phyloP scores from a whole-genome alignment of 2,329 filamentous ascomycete species.

The Alternaria novae-zelandiae region DNA sequence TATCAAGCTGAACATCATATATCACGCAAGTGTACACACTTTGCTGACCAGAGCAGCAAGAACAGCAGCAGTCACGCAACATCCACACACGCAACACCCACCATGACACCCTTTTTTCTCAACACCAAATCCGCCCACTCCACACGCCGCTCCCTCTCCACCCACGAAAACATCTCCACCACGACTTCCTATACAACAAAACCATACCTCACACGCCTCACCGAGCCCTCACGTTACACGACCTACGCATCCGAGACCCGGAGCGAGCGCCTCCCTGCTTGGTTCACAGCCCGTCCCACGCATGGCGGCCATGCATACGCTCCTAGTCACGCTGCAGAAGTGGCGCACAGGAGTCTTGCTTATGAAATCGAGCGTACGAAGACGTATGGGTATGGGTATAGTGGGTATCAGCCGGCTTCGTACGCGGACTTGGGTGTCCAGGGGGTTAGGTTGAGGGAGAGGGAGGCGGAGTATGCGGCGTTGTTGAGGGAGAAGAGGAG shows the following conservation, averaged over 20 bases:
- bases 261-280: not conserved
- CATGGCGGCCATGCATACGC: not conserved
- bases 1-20: not conserved
- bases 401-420: too few relatives aligned
- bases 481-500: not conserved
- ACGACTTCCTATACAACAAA: not conserved
- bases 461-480: not conserved
- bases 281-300: not conserved
- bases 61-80: not conserved
- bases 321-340: not conserved
- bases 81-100: not conserved
- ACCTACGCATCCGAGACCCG: not conserved
- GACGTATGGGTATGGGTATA: too few relatives aligned
- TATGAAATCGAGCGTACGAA: not conserved
- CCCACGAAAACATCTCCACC: not conserved
- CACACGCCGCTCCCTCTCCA: not conserved
- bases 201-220: not conserved
- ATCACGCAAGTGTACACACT: not conserved
- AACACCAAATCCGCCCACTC: not conserved
- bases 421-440: too few relatives aligned
- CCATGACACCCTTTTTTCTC: not conserved
- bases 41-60: not conserved
- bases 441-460: too few relatives aligned
- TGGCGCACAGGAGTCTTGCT: not conserved
- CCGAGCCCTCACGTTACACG: not conserved